Evolutionary conservation across 78 protist genomes (phyloP), one percentile per base, ranked within the genome.

Genomic region (Protostelium mycophagum): DNA sequence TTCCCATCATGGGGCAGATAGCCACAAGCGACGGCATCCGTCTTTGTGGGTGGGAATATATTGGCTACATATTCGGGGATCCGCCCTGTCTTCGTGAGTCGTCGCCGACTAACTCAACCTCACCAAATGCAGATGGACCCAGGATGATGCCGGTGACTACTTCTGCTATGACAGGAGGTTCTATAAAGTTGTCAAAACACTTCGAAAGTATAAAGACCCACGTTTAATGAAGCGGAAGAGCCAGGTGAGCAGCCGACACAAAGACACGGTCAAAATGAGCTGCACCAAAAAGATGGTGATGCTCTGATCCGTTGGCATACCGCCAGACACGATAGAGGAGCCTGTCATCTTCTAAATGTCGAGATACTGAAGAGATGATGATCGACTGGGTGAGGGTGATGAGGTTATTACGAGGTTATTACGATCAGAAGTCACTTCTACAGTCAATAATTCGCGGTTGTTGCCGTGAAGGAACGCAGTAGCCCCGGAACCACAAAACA

Each of bases 101-200:
- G 5, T 51, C 73, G 5, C 73, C 16, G 5, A 63, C 87, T 88
- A 1, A 87, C 85, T 10, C 28, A 0, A 1, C 34, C 38, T 29
- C 28, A 63, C 94, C 88, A 5, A 91, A 37, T 1, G 89, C 94
- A n/a, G 91, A 88, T 51, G 94, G 94, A 37, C 94, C 94, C 35
- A 91, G 85, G n/a, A 91, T n/a, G 89, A 91, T 91, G 85, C 94
- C 94, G 10, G 94, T 87, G 36, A 91, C 89, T 87, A 91, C 94
- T 51, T 91, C 94, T 1, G 91, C 63, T 38, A 91, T 91, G 34
- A 91, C 94, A 34, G 91, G 88, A 34, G 94, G 94, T 51, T 91
- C 94, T 91, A 5, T 84, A 84, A 5, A 16, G 5, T 25, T 25
- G 16, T 5, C 16, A 5, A 51, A 25, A 25, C 73, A 51, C 73